Base-by-base conservation (phyloP, 192 early-diverging fungal genomes). In the Podochytrium sp. region DNA sequence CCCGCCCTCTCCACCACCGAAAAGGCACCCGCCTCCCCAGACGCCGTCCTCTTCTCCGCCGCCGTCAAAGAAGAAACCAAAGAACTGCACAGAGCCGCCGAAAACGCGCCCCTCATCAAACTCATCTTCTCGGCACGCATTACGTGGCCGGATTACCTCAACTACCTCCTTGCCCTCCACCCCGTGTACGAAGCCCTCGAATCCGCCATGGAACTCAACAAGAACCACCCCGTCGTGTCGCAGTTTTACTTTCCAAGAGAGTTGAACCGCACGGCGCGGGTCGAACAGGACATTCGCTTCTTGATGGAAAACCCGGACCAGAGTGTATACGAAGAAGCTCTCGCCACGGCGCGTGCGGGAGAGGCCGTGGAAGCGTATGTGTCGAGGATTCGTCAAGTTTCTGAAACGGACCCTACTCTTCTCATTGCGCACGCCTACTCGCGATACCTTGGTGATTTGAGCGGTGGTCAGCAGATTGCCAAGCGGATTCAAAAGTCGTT, bases 21-120 rank as follows among this genome's bases (percentile, higher is more conserved):
- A n/a, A n/a, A n/a, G n/a, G n/a, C n/a, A n/a, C n/a, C n/a, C n/a
- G n/a, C n/a, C n/a, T n/a, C n/a, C n/a, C n/a, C n/a, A n/a, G n/a
- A n/a, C n/a, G n/a, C n/a, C n/a, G n/a, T n/a, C n/a, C n/a, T n/a
- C n/a, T 61, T 61, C 35, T 61, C 87, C 25, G 73, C 70, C 32
- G 82, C 79, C 51, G 82, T 88, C 75, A 79, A 78, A 50, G 82
- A 88, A 76, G 80, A 83, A 33, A 88, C 87, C 49, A 85, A 85
- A 55, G 74, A 63, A 35, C 76, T 85, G 23, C 87, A 88, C 63
- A 71, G 75, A 32, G 70, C 77, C 23, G 87, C 87, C 39, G 87
- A 85, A 47, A 78, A 77, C 41, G 81, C 79, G 29, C 81, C 81
- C 27, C 86, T 88, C 58, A 76, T 85, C 63, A 85, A 80, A 32